Evolutionary conservation across 768 basidiomycete species (phyloP), one percentile per base, ranked within the genome.

Genomic region (Leccinum boreale): DNA sequence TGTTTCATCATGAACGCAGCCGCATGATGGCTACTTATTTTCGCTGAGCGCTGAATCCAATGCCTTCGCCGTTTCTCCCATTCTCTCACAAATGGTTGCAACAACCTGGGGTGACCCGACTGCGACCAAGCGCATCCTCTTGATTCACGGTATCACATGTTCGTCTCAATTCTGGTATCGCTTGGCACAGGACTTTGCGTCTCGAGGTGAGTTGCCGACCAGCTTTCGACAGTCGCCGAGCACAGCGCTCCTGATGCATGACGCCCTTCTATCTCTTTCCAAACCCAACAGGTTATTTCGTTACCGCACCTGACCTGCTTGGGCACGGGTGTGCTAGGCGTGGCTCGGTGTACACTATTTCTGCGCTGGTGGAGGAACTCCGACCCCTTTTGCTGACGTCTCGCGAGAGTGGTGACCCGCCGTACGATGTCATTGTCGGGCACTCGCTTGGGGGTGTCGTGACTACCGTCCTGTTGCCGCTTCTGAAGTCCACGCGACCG

Each of bases 231-330:
- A 50, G 42, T 47, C 39, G n/a, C n/a, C n/a, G 42, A 42, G 39
- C 9, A n/a, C 9, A 42, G n/a, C n/a, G n/a, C 10, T 11, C n/a
- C 42, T 24, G 46, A 7, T 10, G 12, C 23, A 24, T 15, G 15
- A 47, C 11, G 3, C 45, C 19, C 11, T 46, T 21, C 11, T 23
- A 46, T 23, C 23, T 47, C 24, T 47, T 3, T 6, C 14, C 14
- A 21, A 24, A 24, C 14, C 26, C 15, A 31, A 48, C 55, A 70
- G 69, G 67, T 47, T 70, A 62, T n/a, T 57, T 60, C 23, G 69
- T 69, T 45, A 57, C 29, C 0, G 69, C 69, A 7, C 69, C 69
- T 9, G 65, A 67, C 45, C 36, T 65, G 1, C 62, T 69, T 26
- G 65, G 66, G 15, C 70, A 72, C 11, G 68, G 60, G 0, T 26